Base-by-base conservation (phyloP, 192 early-diverging fungal genomes). In the Funneliformis mosseae region DNA sequence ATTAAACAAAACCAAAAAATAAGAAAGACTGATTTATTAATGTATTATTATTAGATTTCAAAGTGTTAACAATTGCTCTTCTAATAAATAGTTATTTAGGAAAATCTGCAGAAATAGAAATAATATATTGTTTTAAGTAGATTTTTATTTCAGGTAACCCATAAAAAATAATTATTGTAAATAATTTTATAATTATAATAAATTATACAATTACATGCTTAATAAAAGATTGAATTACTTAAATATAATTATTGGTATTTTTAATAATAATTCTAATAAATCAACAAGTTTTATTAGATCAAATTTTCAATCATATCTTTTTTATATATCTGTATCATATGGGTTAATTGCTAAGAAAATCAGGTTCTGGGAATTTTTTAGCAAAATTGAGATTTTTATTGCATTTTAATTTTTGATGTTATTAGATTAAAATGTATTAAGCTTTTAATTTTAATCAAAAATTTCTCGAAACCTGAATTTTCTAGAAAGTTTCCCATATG, bases 1-100 rank as follows among this genome's bases (percentile, higher is more conserved):
- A 75, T 75, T 60, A 61, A 75, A 75, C 59, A 74, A 75, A 7
- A 4, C 27, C 9, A 75, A 59, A 75, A 75, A 5, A 21, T 12
- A 23, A 75, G 33, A 38, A 75, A 61, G 8, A 74, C 50, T 16
- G 46, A 55, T 74, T 55, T 1, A 0, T 48, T 48, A 4, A 1
- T 2, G 12, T 1, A 14, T 48, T 48, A 48, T 48, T 14, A 48
- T 48, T 14, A 23, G 25, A 28, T 21, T 38, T 38, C 6, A 61
- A n/a, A 60, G 7, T 61, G 38, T 55, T 18, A 27, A 61, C 50
- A 39, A 75, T 60, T 8, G 39, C 74, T 75, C 38, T 75, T 21
- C 74, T 27, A 21, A 61, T 38, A 23, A 39, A 41, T 38, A 75
- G 25, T 43, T 75, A 55, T 25, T 55, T 55, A 33, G 55, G 50